These are phyloP conservation scores for Pluteus cervinus DNA, from an alignment of 768 basidiomycete genomes.

Conservation along the genomic window DNA sequence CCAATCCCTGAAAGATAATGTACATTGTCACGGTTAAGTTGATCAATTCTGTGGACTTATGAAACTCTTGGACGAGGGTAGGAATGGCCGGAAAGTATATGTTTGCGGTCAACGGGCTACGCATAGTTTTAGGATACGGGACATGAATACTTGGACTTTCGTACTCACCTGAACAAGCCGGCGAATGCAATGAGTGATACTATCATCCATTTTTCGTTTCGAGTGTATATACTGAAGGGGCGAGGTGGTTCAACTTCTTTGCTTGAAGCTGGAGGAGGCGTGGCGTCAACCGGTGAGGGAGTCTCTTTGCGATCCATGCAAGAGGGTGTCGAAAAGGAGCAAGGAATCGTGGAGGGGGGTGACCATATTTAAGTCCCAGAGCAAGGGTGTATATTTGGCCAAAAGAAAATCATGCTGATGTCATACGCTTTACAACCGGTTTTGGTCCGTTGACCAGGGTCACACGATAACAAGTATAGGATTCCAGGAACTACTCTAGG, in stretches of 20 bases:
- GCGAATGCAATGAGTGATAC: constrained; percentile 53
- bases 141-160: not conserved
- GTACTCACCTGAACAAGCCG: constrained; percentile 53
- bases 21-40: constrained; percentile 77
- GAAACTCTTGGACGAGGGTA: constrained; percentile 51
- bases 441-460: too few species aligned
- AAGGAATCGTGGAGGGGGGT: too few species aligned
- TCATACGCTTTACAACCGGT: too few species aligned
- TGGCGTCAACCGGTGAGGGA: too few species aligned
- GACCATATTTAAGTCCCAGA: too few species aligned
- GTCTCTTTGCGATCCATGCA: too few species aligned
- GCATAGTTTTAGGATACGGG: not conserved
- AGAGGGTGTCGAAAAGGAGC: too few species aligned
- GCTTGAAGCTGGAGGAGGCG: constrained; percentile 38
- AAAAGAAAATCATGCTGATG: too few species aligned
- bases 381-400: too few species aligned
- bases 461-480: too few species aligned
- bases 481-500: too few species aligned
- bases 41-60: constrained; percentile 63
- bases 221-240: constrained; percentile 45
- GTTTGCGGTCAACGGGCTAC: constrained; percentile 64
- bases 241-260: constrained; percentile 52
- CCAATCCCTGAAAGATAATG: constrained; percentile 61
- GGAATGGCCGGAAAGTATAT: constrained; percentile 83
- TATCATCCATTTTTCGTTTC: constrained; percentile 62